Percentiles rank a stretch among this genome's conserved stretches.
Evolutionary conservation across 305 asterid species (phyloP).

Genomic region (Plantago lanceolata): DNA sequence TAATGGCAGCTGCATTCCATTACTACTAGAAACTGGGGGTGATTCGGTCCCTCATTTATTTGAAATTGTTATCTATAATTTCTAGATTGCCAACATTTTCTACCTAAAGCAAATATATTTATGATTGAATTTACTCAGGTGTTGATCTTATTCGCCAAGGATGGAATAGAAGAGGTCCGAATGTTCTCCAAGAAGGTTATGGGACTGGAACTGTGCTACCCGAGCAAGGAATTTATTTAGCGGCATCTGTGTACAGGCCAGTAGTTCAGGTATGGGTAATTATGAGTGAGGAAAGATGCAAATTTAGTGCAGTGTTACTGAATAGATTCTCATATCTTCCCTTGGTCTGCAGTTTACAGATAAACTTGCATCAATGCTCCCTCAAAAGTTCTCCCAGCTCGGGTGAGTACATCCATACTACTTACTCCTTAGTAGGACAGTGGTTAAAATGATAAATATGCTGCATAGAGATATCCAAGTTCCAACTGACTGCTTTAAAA

Average conservation of each 20-base stretch:
- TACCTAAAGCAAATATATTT: conserved; percentile 1
- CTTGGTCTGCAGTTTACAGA: conserved; percentile 75
- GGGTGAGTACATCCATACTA: conserved; percentile 42
- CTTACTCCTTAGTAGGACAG: neutral
- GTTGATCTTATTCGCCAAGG: conserved; percentile 81
- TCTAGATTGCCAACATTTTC: neutral
- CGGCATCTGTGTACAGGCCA: conserved; percentile 96
- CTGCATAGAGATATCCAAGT: neutral
- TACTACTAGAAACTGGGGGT: no score
- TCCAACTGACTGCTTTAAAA: neutral
- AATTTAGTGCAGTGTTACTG: conserved; percentile 14
- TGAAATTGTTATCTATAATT: no score
- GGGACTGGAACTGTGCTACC: conserved; percentile 89
- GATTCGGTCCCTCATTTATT: no score
- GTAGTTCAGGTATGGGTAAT: conserved; percentile 72
- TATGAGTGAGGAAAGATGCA: conserved; percentile 23
- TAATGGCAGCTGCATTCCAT: no score
- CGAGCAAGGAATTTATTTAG: conserved; percentile 95
- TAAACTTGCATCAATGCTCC: conserved; percentile 93
- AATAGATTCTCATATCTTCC: conserved; percentile 22
- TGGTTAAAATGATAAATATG: neutral
- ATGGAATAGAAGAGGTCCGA: conserved; percentile 83
- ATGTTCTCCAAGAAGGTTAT: conserved; percentile 96
- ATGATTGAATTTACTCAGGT: conserved; percentile 37
- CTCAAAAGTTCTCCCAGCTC: conserved; percentile 84